A percentile compares a stretch with the other conserved stretches of the same genome.
phyloP scores from a whole-genome alignment of 768 basidiomycete genomes.

The Termitomyces sp. region DNA sequence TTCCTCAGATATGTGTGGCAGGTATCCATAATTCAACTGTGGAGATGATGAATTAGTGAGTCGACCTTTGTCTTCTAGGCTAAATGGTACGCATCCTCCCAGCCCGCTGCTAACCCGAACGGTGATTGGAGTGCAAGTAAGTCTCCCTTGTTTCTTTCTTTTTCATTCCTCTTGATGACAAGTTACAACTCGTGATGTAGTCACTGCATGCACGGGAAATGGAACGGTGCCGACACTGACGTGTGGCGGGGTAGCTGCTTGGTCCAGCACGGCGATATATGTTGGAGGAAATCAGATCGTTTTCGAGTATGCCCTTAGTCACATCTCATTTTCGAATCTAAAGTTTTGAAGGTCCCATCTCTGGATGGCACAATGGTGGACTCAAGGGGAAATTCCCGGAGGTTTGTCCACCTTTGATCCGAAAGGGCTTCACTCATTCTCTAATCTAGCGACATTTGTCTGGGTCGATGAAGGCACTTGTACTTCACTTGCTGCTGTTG shows the following conservation, averaged over 20 bases:
- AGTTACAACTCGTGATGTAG: constrained; percentile 20
- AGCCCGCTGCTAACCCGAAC: constrained; percentile 41
- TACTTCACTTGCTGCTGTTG: constrained; percentile 11
- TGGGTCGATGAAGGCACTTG: constrained; percentile 59
- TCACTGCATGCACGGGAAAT: constrained; percentile 46
- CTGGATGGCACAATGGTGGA: constrained; percentile 58
- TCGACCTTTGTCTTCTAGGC: constrained; percentile 31
- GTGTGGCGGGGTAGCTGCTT: constrained; percentile 46
- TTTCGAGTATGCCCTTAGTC: constrained; percentile 33
- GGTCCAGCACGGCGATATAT: constrained; percentile 42
- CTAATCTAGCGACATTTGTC: constrained; percentile 35
- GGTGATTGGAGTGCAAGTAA: constrained; percentile 63
- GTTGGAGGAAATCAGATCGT: constrained; percentile 45
- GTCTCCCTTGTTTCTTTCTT: constrained; percentile 12
- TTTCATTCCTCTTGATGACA: not conserved
- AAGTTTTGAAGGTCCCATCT: constrained; percentile 24
- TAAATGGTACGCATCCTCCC: constrained; percentile 49
- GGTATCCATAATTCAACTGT: constrained; percentile 23
- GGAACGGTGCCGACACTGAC: constrained; percentile 17
- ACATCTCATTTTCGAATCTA: constrained; percentile 4
- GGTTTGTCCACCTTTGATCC: constrained; percentile 22
- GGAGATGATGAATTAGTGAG: not conserved
- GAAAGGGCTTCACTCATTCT: not conserved
- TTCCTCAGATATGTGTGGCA: constrained; percentile 54
- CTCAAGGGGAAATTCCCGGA: constrained; percentile 50